Conservation (phyloP, 495 filamentous ascomycete species). For the Talaromyces proteolyticus region DNA sequence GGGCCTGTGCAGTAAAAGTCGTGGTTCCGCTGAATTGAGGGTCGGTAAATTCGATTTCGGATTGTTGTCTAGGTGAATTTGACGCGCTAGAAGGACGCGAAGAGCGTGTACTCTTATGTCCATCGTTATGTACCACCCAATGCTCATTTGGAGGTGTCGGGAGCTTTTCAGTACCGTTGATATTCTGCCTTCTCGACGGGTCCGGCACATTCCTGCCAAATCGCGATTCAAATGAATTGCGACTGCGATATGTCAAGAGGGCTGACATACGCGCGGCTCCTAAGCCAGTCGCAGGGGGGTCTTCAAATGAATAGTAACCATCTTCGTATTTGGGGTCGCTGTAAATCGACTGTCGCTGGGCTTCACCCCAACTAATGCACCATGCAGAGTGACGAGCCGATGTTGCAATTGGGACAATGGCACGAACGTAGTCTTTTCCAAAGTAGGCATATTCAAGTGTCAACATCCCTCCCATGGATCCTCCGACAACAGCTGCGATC, state of each 20-base stretch:
- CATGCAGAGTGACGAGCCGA: conserved; percentile 95
- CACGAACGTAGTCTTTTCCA: conserved; percentile 86
- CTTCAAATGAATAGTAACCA: conserved; percentile 81
- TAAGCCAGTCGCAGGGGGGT: conserved; percentile 79
- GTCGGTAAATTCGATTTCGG: conserved; percentile 50
- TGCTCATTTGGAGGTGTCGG: conserved; percentile 72
- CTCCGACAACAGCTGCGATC: conserved; percentile 85
- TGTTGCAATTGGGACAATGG: conserved; percentile 90
- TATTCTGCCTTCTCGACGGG: conserved; percentile 69
- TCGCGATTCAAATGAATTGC: conserved; percentile 92
- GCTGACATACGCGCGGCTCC: conserved; percentile 96
- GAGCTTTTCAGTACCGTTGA: conserved; percentile 59
- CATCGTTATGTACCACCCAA: conserved; percentile 94
- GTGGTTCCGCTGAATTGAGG: conserved; percentile 75
- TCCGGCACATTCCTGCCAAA: conserved; percentile 93
- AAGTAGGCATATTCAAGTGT: conserved; percentile 96
- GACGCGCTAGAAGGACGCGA: conserved; percentile 29
- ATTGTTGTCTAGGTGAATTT: conserved; percentile 18
- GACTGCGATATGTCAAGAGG: conserved; percentile 88
- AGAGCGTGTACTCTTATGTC: conserved; percentile 57
- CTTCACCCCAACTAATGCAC: conserved; percentile 99
- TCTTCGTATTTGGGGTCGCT: conserved; percentile 97
- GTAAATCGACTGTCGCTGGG: conserved; percentile 96
- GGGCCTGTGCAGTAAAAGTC: conserved; percentile 31
- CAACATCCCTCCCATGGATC: conserved; percentile 98